Evolutionary conservation across 169 alveolate species (phyloP).

Genomic region (Besnoitia besnoiti): DNA sequence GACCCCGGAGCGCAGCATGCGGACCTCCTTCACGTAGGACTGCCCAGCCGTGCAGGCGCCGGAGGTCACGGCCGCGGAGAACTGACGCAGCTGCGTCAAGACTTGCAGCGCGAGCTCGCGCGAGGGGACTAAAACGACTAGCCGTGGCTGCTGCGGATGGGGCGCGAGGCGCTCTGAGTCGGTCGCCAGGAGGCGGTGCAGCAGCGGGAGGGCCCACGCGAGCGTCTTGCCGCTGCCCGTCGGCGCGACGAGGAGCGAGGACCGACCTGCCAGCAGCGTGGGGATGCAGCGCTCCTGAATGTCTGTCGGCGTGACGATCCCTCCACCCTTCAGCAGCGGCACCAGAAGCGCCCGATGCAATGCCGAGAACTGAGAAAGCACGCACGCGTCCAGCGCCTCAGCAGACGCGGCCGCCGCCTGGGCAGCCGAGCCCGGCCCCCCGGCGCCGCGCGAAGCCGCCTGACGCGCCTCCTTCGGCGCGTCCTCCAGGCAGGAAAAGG

Average conservation of each 20-base stretch:
- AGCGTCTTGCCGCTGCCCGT: slow-evolving; percentile 72
- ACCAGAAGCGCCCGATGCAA: neutral
- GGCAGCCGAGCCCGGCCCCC: neutral
- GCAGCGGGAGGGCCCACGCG: slow-evolving; percentile 65
- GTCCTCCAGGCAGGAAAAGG: neutral
- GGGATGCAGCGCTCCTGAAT: slow-evolving; percentile 7
- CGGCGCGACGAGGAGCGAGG: slow-evolving; percentile 50
- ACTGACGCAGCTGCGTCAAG: slow-evolving; percentile 13
- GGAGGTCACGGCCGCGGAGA: slow-evolving; percentile 21
- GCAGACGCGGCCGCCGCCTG: neutral
- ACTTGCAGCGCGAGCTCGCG: slow-evolving; percentile 70
- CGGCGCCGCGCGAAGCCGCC: neutral
- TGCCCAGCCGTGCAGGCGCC: slow-evolving; percentile 53
- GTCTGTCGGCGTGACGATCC: neutral
- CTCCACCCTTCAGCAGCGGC: neutral
- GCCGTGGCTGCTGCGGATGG: slow-evolving; percentile 53
- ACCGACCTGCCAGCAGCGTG: neutral
- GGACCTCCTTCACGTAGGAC: slow-evolving; percentile 63
- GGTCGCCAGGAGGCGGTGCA: slow-evolving; percentile 23
- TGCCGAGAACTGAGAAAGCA: neutral
- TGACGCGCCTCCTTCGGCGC: neutral
- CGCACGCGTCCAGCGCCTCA: neutral
- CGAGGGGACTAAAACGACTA: slow-evolving; percentile 67
- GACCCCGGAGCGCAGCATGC: slow-evolving; percentile 62
- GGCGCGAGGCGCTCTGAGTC: slow-evolving; percentile 47